Evolutionary conservation across 129 eudicot genomes (phyloP).

Genomic region (Artemisia tridentata): DNA sequence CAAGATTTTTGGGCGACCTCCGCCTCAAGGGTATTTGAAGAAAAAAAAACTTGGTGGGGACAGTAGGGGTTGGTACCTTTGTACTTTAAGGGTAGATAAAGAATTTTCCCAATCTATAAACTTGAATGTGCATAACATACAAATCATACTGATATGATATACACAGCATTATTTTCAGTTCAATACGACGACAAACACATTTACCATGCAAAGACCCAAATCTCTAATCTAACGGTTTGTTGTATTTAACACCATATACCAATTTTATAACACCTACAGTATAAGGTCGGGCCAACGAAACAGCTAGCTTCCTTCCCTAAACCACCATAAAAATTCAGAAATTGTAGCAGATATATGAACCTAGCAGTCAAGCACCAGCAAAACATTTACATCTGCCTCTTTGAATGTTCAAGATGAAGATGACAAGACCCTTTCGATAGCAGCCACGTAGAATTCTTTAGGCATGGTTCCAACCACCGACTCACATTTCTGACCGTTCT

Average conservation of each 20-base stretch:
- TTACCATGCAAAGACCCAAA: background rate
- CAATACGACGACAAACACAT: background rate
- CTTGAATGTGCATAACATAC: background rate
- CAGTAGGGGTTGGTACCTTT: no score
- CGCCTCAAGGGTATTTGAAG: no score
- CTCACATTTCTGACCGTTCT: slow-evolving; percentile 69
- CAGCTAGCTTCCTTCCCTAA: background rate
- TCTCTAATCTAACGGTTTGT: background rate
- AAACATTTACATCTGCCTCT: slow-evolving; percentile 16
- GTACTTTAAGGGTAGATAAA: no score
- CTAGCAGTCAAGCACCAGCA: background rate
- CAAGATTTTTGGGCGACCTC: no score
- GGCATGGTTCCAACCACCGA: slow-evolving; percentile 94
- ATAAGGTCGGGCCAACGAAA: background rate
- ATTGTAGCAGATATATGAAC: slow-evolving; percentile 4
- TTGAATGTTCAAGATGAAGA: slow-evolving; percentile 35
- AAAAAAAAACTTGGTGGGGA: no score
- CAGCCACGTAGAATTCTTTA: slow-evolving; percentile 84
- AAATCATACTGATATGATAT: background rate
- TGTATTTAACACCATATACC: background rate
- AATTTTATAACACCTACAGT: background rate
- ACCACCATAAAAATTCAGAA: slow-evolving; percentile 5
- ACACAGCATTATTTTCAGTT: background rate
- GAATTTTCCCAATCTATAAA: no score
- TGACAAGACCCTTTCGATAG: slow-evolving; percentile 66